phyloP scores from a whole-genome alignment of 2,329 filamentous ascomycete species.

The Pestalotiopsis sp. region DNA sequence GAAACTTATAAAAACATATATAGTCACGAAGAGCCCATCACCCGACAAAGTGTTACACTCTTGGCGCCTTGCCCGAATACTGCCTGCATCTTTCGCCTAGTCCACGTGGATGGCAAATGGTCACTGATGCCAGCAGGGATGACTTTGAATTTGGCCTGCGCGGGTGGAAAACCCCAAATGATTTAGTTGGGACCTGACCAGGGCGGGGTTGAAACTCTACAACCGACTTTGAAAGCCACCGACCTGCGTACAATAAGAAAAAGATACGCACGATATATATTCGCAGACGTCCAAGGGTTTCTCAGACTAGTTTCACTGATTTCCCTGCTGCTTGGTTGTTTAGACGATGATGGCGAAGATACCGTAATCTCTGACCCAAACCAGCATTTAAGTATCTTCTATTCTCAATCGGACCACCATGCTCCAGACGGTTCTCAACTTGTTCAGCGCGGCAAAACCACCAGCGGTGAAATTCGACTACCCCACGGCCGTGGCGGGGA shows the following conservation, averaged over 20 bases:
- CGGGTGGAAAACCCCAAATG: too few relatives aligned
- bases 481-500: conserved; percentile 42
- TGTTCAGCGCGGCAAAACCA: background rate
- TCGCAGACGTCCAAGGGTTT: background rate
- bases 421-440: background rate
- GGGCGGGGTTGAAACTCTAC: background rate
- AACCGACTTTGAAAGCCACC: background rate
- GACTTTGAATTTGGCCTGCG: background rate
- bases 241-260: background rate
- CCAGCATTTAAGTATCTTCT: background rate
- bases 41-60: background rate
- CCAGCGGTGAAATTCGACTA: conserved; percentile 29
- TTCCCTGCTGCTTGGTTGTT: background rate
- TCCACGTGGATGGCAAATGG: background rate
- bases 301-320: background rate
- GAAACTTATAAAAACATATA: background rate
- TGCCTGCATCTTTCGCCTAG: background rate
- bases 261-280: background rate
- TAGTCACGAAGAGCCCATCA: background rate
- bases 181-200: background rate
- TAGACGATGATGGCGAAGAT: background rate
- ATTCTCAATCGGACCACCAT: background rate
- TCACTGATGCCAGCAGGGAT: background rate
- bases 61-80: background rate
- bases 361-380: background rate